Percentiles rank a stretch among this genome's conserved stretches.
phyloP scores from a whole-genome alignment of 768 basidiomycete genomes.

The Ramaria rubella region DNA sequence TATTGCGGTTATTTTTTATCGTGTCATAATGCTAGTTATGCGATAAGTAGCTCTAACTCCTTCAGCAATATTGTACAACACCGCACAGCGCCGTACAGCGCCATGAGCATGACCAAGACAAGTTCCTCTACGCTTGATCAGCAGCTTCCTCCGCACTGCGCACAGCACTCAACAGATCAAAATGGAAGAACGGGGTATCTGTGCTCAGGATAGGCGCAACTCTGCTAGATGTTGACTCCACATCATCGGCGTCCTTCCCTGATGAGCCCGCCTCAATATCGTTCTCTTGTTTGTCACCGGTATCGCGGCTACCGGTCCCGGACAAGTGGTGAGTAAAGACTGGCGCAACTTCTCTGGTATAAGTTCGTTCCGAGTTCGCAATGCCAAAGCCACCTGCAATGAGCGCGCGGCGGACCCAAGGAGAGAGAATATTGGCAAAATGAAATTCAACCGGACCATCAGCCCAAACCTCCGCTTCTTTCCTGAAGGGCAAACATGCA shows the following conservation, averaged over 20 bases:
- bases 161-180: constrained; percentile 73
- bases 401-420: constrained; percentile 88
- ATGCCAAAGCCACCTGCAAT: constrained; percentile 87
- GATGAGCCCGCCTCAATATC: constrained; percentile 15
- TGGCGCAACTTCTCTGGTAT: constrained; percentile 62
- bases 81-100: too few relatives aligned
- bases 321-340: constrained; percentile 54
- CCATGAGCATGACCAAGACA: too few relatives aligned
- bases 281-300: constrained; percentile 12
- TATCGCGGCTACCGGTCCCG: constrained; percentile 10
- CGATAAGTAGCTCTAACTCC: too few relatives aligned
- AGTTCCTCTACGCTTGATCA: not conserved
- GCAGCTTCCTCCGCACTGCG: constrained; percentile 54
- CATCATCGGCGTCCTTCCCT: constrained; percentile 21
- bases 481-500: constrained; percentile 31
- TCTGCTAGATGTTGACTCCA: constrained; percentile 13
- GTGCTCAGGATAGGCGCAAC: constrained; percentile 18
- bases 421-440: constrained; percentile 85
- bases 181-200: constrained; percentile 84
- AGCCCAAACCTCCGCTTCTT: constrained; percentile 83
- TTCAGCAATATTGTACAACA: too few relatives aligned
- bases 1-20: too few relatives aligned
- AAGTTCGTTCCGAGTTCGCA: constrained; percentile 39
- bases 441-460: constrained; percentile 85
- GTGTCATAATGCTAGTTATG: too few relatives aligned